phyloP scores from a whole-genome alignment of 306 rosid genomes.

The Acacia confusa region DNA sequence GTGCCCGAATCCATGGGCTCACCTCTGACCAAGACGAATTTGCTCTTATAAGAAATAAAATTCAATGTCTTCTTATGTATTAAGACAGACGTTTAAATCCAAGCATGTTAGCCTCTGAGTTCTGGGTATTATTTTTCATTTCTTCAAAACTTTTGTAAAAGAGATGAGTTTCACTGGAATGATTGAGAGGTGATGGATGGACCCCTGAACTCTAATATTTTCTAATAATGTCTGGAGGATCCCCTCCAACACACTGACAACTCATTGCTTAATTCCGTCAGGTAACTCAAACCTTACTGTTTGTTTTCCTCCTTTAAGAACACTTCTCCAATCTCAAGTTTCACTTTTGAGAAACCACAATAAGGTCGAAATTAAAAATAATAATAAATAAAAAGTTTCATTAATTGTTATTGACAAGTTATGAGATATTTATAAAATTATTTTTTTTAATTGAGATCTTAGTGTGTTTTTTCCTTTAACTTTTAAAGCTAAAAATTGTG shows the following conservation, averaged over 20 bases:
- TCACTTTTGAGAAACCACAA: too few species aligned
- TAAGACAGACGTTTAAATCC: neutral
- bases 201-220: neutral
- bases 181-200: neutral
- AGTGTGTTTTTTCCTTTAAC: neutral
- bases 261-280: neutral
- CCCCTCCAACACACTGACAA: neutral
- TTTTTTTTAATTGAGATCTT: too few species aligned
- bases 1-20: neutral
- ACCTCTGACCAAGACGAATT: constrained; percentile 37
- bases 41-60: neutral
- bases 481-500: neutral
- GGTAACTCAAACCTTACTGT: neutral
- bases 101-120: neutral
- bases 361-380: too few species aligned
- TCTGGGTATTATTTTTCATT: neutral
- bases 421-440: too few species aligned
- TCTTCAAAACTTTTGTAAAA: neutral
- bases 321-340: neutral
- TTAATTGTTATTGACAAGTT: too few species aligned
- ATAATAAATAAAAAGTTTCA: too few species aligned
- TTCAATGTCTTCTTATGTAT: neutral
- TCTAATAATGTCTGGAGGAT: neutral
- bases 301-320: neutral
- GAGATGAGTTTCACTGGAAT: neutral